Conservation (phyloP, 768 basidiomycete genomes). For the Steccherinum ochraceum region DNA sequence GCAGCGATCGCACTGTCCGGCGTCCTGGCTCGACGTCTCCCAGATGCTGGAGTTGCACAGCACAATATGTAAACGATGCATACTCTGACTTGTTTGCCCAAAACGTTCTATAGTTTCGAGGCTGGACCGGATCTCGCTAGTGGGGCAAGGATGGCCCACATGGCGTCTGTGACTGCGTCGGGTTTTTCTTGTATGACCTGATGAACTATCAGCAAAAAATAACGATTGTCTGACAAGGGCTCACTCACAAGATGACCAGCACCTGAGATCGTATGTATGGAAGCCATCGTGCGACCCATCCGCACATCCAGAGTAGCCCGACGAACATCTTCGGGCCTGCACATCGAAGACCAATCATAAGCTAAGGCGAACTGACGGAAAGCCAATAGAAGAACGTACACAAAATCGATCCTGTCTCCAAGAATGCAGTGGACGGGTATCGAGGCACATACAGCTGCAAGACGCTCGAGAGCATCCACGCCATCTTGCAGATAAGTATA, state of each 20-base stretch:
- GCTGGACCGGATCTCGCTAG: too few species aligned
- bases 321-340: not conserved
- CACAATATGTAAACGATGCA: too few species aligned
- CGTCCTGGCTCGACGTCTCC: too few species aligned
- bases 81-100: too few species aligned
- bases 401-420: not conserved
- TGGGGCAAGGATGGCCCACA: constrained; percentile 3
- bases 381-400: not conserved
- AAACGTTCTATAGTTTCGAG: too few species aligned
- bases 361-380: too few species aligned
- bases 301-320: not conserved
- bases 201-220: too few species aligned
- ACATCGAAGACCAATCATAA: too few species aligned
- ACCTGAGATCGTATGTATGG: not conserved
- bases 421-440: not conserved
- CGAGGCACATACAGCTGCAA: not conserved
- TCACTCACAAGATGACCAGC: not conserved
- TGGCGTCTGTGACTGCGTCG: not conserved
- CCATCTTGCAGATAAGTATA: not conserved
- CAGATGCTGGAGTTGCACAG: too few species aligned
- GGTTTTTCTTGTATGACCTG: not conserved
- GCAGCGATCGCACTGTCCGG: too few species aligned
- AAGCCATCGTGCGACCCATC: not conserved
- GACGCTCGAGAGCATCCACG: not conserved
- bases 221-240: too few species aligned